Base-by-base conservation (phyloP, 78 protist genomes). In the Dictyostelium brefeldianum region DNA sequence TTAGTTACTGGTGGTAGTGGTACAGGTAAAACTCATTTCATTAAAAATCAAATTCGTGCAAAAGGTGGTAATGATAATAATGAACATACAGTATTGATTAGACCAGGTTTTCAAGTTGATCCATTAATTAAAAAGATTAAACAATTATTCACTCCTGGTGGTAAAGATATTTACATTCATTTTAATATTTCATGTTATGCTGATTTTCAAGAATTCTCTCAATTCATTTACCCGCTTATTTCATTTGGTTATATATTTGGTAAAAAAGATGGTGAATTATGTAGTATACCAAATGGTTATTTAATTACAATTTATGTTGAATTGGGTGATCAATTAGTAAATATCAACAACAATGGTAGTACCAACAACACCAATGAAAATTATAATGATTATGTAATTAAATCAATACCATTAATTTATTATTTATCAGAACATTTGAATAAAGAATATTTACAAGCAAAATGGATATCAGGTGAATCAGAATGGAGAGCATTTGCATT, bases 141-240 rank as follows among this genome's bases (percentile, higher is more conserved):
- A 3, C 1, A 59, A 54, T 20, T 78, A 27, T n/a, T n/a, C n/a
- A n/a, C n/a, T n/a, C n/a, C n/a, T 22, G 70, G 41, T 62, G 36
- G 43, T 11, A 62, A 14, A 5, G 27, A 25, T 11, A 25, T 62
- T 36, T 73, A 20, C 46, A 43, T 83, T n/a, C 91, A 83, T 51
- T 71, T 83, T 48, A 41, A 46, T 36, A 36, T 83, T 25, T 71
- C 91, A 83, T 78, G 80, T n/a, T 83, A 83, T 71, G 71, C 79
- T 12, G 80, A 71, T 56, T 71, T 71, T 51, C 73, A 83, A 25
- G 75, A 62, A 22, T 83, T 83, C 59, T 67, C 53, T n/a, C 80
- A 69, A 22, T 71, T 71, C 43, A 29, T 83, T 43, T 83, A 83
- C 22, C 91, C 91, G 53, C 54, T 83, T 25, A 56, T 83, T 57